Conservation (phyloP, 75 land plant species). For the Ceratopteris richardii region DNA sequence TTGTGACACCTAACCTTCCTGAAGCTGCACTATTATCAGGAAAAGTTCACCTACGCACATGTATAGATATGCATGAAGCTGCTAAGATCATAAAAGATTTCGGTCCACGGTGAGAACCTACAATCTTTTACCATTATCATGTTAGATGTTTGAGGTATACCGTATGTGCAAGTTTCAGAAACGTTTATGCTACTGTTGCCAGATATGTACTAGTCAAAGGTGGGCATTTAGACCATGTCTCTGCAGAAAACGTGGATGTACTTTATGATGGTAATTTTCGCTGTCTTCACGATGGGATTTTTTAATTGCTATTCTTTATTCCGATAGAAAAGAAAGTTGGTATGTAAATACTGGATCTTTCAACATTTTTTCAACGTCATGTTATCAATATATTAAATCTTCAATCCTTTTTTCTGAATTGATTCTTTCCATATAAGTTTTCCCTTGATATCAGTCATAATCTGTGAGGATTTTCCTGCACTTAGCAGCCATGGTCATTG, state of each 20-base stretch:
- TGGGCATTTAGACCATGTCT: conserved; percentile 51
- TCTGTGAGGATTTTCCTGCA: too few relatives aligned
- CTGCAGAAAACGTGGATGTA: conserved; percentile 60
- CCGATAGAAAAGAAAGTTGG: too few relatives aligned
- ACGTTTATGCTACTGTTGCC: conserved; percentile 10
- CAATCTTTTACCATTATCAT: background rate
- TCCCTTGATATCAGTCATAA: too few relatives aligned
- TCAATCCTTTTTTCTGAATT: too few relatives aligned
- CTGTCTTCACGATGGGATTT: too few relatives aligned
- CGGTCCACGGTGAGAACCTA: conserved; percentile 50
- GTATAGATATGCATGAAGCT: conserved; percentile 69
- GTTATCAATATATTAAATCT: too few relatives aligned
- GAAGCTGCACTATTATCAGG: conserved; percentile 81
- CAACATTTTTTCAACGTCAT: too few relatives aligned
- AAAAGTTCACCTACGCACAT: conserved; percentile 31
- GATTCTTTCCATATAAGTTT: too few relatives aligned
- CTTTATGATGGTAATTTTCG: conserved; percentile 90
- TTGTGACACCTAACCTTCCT: conserved; percentile 84
- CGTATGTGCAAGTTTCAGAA: background rate
- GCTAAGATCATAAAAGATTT: conserved; percentile 60
- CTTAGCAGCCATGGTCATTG: too few relatives aligned
- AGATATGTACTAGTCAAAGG: conserved; percentile 91
- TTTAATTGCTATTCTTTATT: too few relatives aligned
- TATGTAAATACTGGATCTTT: too few relatives aligned
- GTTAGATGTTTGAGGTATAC: background rate